A percentile compares a stretch with the other conserved stretches of the same genome.
These are phyloP conservation scores for Lyophyllum shimeji DNA, from an alignment of 768 basidiomycete species.

Conservation along the genomic window DNA sequence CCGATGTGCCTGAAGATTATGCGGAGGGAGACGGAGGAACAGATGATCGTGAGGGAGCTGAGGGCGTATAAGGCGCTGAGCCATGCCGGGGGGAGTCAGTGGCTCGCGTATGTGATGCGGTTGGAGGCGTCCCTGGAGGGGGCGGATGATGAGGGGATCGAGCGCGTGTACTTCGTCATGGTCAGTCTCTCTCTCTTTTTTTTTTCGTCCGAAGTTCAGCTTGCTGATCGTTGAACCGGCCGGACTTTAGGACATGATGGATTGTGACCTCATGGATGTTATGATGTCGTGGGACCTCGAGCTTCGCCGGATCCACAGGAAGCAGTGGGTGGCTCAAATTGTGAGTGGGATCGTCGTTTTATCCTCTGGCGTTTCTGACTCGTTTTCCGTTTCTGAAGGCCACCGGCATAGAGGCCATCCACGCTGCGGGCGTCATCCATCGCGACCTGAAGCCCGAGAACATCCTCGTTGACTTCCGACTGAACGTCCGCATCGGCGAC, in stretches of 20 bases:
- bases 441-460: constrained; percentile 73
- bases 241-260: constrained; percentile 41
- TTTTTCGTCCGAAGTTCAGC: background rate
- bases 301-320: constrained; percentile 26
- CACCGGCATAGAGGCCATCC: constrained; percentile 43
- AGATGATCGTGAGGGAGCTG: constrained; percentile 31
- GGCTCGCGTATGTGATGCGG: constrained; percentile 36
- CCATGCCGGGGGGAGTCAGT: constrained; percentile 17
- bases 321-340: constrained; percentile 40
- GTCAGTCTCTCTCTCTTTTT: constrained; percentile 19
- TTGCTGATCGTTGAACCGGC: background rate
- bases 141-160: background rate
- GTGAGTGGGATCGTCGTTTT: constrained; percentile 20
- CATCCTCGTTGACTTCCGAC: constrained; percentile 49
- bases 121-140: constrained; percentile 36
- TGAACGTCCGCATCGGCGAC: constrained; percentile 41
- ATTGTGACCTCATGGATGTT: constrained; percentile 32
- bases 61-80: constrained; percentile 33
- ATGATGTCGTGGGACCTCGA: constrained; percentile 21
- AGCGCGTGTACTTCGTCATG: constrained; percentile 36
- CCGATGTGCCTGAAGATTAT: constrained; percentile 40
- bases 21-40: constrained; percentile 14
- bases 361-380: background rate
- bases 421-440: constrained; percentile 63
- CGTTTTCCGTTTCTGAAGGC: constrained; percentile 22